Conservation (phyloP, 2,329 filamentous ascomycete genomes). For the Diaporthe sp. region DNA sequence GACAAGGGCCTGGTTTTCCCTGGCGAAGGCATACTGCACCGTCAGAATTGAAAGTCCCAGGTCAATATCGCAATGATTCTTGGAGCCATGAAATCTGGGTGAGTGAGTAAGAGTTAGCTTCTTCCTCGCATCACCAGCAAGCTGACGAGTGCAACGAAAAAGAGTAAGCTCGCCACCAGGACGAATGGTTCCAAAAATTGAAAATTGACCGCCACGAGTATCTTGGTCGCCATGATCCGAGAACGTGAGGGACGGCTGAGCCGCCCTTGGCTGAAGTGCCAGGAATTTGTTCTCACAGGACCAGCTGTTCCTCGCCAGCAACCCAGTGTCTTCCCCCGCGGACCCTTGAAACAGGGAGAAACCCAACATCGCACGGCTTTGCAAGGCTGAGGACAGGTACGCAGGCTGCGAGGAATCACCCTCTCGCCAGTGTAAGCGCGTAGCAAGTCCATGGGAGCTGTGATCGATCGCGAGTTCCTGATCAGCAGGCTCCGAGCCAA, state of each 20-base stretch:
- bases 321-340: constrained; percentile 28
- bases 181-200: constrained; percentile 27
- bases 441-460: constrained; percentile 12
- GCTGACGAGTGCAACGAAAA: constrained; percentile 28
- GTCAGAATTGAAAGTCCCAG: neutral
- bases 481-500: constrained; percentile 18
- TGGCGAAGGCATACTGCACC: neutral
- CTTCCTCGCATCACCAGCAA: constrained; percentile 27
- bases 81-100: neutral
- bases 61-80: neutral
- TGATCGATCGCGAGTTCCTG: constrained; percentile 31
- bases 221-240: constrained; percentile 27
- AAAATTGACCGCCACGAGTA: constrained; percentile 4
- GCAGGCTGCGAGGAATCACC: constrained; percentile 28
- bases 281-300: constrained; percentile 4
- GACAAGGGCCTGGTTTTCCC: neutral
- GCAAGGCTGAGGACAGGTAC: constrained; percentile 22
- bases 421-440: constrained; percentile 10
- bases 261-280: neutral
- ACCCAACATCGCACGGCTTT: constrained; percentile 37
- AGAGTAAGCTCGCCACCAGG: neutral
- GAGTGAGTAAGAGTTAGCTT: neutral
- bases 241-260: neutral
- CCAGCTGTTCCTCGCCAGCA: constrained; percentile 32
- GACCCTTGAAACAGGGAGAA: constrained; percentile 13